phyloP scores from a whole-genome alignment of 1,284 basidiomycete genomes.

The Boletus mariae region DNA sequence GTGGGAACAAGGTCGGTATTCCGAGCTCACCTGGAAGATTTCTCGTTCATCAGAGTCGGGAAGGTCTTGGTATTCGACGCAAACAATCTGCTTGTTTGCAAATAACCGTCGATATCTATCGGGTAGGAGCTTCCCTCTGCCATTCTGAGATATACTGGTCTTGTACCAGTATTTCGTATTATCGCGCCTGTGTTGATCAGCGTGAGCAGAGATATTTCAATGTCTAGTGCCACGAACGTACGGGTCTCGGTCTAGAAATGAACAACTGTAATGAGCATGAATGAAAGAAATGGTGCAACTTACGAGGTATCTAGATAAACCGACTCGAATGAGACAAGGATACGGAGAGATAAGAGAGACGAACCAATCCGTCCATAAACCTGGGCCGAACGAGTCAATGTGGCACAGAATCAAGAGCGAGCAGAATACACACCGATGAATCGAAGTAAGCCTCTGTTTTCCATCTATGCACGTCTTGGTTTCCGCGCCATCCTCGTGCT shows the following conservation, averaged over 20 bases:
- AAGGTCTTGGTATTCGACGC: conserved; percentile 67
- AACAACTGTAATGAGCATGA: not conserved
- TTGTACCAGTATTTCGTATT: conserved; percentile 57
- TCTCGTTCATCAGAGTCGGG: conserved; percentile 53
- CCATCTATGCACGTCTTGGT: conserved; percentile 70
- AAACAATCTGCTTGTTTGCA: conserved; percentile 63
- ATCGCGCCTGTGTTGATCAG: conserved; percentile 38
- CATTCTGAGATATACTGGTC: conserved; percentile 5
- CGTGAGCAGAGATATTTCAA: not conserved
- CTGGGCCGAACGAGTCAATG: conserved; percentile 26
- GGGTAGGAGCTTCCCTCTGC: conserved; percentile 41
- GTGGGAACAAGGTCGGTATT: not conserved
- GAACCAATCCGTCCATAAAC: conserved; percentile 70
- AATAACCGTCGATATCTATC: conserved; percentile 53
- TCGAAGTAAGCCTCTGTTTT: conserved; percentile 76
- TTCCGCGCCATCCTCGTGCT: conserved; percentile 57
- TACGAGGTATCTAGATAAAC: conserved; percentile 46
- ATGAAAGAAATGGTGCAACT: conserved; percentile 22
- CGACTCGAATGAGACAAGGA: conserved; percentile 1
- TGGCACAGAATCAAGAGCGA: too few relatives aligned
- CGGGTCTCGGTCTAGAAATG: conserved; percentile 48
- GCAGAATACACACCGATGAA: conserved; percentile 42
- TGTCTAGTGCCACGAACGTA: conserved; percentile 30
- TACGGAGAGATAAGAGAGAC: conserved; percentile 30
- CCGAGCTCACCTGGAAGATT: conserved; percentile 48